Conservation (phyloP, 257 asterid species). For the Lycium barbarum region DNA sequence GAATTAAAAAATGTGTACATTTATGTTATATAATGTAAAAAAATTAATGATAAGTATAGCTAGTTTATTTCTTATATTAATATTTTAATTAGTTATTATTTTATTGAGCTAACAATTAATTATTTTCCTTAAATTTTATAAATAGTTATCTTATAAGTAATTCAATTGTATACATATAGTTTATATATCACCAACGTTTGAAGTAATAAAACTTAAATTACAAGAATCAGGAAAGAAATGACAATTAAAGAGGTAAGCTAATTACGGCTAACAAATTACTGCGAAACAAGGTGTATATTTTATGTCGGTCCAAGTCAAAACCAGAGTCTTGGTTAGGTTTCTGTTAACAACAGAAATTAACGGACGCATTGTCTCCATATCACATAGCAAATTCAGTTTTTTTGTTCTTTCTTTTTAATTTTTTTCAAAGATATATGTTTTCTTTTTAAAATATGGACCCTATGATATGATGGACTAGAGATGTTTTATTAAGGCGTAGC, state of each 20-base stretch:
- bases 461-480: background rate
- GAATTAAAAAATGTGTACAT: background rate
- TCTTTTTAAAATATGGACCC: background rate
- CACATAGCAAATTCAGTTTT: slow-evolving; percentile 24
- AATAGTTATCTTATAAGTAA: background rate
- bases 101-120: background rate
- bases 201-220: background rate
- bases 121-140: background rate
- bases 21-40: background rate
- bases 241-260: background rate
- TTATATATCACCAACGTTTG: background rate
- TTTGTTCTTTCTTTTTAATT: background rate
- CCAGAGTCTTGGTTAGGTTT: background rate
- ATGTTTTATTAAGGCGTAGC: background rate
- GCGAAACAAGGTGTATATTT: background rate
- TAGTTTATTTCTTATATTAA: too few relatives aligned
- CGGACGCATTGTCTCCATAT: background rate
- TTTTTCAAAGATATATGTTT: background rate
- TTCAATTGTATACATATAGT: background rate
- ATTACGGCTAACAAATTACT: background rate
- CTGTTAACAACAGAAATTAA: slow-evolving; percentile 17
- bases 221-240: background rate
- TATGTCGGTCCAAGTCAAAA: background rate
- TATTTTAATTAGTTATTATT: too few relatives aligned
- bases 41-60: background rate